phyloP scores from a whole-genome alignment of 257 asterid genomes.

The Osmanthus fragrans region DNA sequence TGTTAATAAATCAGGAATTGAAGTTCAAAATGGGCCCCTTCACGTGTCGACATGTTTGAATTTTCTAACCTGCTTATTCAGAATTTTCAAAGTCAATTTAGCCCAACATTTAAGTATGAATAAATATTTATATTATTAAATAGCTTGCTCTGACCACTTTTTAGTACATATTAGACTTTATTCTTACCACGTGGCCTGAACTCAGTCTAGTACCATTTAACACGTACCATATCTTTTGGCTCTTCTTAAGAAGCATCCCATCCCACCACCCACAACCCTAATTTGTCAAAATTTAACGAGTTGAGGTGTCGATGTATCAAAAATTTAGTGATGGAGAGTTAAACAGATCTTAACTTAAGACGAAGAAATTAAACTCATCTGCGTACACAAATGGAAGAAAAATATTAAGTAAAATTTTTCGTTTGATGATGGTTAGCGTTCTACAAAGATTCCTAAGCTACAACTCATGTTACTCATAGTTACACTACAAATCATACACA shows the following conservation, averaged over 20 bases:
- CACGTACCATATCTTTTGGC: not conserved
- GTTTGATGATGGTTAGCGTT: too few species aligned
- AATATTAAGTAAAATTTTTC: too few species aligned
- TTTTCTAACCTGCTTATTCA: conserved; percentile 24
- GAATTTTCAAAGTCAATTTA: conserved; percentile 37
- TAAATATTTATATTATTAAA: not conserved
- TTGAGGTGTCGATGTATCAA: too few species aligned
- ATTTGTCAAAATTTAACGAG: too few species aligned
- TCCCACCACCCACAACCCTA: too few species aligned
- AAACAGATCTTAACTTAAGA: too few species aligned
- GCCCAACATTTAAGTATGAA: conserved; percentile 9
- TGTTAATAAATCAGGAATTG: too few species aligned
- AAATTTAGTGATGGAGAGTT: too few species aligned
- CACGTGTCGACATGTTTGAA: conserved; percentile 32
- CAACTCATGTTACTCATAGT: not conserved
- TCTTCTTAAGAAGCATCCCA: too few species aligned
- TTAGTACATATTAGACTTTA: not conserved
- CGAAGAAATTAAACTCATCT: too few species aligned
- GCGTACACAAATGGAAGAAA: too few species aligned
- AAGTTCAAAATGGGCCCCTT: conserved; percentile 8
- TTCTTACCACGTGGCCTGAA: not conserved
- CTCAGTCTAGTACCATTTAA: not conserved
- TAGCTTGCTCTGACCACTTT: conserved; percentile 26
- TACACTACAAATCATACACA: conserved; percentile 21
- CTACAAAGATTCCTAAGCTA: too few species aligned